Conservation (phyloP, 139 green algal genomes). For the Coelastrella sp. region DNA sequence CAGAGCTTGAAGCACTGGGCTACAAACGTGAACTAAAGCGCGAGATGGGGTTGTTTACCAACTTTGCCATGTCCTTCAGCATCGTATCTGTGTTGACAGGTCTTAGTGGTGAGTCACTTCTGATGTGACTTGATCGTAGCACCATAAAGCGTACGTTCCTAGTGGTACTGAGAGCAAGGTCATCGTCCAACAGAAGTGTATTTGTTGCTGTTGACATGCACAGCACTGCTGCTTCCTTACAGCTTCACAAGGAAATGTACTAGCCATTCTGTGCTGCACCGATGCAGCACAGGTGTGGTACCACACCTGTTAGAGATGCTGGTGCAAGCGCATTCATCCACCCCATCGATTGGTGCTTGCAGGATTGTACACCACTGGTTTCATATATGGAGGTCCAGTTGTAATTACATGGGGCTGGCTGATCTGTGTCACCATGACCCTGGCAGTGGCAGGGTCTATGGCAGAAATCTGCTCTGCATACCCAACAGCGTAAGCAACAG, state of each 20-base stretch:
- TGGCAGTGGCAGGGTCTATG: neutral
- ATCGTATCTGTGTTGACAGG: slow-evolving; percentile 4
- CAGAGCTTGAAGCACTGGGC: slow-evolving; percentile 3
- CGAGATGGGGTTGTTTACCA: slow-evolving; percentile 15
- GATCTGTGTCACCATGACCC: neutral
- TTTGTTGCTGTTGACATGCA: neutral
- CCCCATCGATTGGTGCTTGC: too few relatives aligned
- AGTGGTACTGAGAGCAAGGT: neutral
- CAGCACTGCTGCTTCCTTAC: neutral
- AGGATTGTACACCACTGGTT: slow-evolving; percentile 7
- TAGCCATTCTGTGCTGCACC: neutral
- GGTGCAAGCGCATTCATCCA: too few relatives aligned
- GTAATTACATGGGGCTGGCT: slow-evolving; percentile 27
- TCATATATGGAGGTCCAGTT: neutral
- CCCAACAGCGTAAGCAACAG: neutral
- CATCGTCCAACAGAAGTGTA: neutral
- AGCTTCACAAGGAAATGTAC: too few relatives aligned
- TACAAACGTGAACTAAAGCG: slow-evolving; percentile 1
- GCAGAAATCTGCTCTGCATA: slow-evolving; percentile 7
- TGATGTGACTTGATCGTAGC: neutral
- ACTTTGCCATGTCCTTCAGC: slow-evolving; percentile 3
- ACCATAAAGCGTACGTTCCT: neutral
- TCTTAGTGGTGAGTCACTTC: neutral
- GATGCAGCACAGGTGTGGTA: neutral
- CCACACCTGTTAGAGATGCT: neutral